phyloP scores from a whole-genome alignment of 208 protist genomes.

The Balamuthia mandrillaris region DNA sequence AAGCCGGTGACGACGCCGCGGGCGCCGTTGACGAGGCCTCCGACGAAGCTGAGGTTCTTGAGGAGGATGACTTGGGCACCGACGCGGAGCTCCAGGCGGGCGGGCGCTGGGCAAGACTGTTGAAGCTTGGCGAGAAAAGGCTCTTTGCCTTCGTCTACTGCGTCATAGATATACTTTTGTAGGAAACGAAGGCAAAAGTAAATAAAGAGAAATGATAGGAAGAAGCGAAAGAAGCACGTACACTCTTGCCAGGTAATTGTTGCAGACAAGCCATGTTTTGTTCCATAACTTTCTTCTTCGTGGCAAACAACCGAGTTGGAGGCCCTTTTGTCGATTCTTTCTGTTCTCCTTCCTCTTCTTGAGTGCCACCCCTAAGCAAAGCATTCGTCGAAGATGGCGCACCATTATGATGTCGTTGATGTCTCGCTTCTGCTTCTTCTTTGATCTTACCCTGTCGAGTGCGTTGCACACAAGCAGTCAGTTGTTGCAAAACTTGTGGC shows the following conservation, averaged over 20 bases:
- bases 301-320: not conserved
- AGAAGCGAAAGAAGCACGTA: not conserved
- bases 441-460: not conserved
- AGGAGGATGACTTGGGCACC: conserved; percentile 69
- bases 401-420: too few relatives aligned
- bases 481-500: not conserved
- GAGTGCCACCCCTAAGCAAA: too few relatives aligned
- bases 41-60: conserved; percentile 50
- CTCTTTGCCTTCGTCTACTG: conserved; percentile 16
- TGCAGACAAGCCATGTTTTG: not conserved
- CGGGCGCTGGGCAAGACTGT: conserved; percentile 19
- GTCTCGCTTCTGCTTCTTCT: not conserved
- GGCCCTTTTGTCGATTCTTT: too few relatives aligned
- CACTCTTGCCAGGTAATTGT: not conserved
- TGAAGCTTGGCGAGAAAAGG: conserved; percentile 21
- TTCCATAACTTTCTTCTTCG: not conserved
- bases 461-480: not conserved
- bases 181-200: too few relatives aligned
- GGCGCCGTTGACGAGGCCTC: conserved; percentile 60
- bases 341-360: too few relatives aligned
- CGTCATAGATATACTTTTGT: not conserved
- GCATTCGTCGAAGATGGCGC: too few relatives aligned
- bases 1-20: conserved; percentile 37
- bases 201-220: not conserved
- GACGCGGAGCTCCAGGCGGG: not conserved